Evolutionary conservation across 1,284 basidiomycete genomes (phyloP).

Genomic region (Boletus semigastroideus): DNA sequence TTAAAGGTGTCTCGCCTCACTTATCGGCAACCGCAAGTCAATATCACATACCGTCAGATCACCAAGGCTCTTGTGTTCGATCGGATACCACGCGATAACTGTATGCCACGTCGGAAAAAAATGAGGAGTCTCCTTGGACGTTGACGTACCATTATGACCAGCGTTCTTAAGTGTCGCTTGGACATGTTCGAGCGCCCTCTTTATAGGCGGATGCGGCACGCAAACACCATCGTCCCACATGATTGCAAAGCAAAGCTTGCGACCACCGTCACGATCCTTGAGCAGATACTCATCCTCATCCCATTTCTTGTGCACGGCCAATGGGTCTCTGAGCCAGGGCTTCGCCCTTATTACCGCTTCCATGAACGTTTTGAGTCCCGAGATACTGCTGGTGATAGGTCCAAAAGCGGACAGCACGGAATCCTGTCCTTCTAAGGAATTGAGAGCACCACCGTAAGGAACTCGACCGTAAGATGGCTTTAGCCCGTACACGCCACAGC

Average conservation of each 20-base stretch:
- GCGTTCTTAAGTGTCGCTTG: constrained; percentile 59
- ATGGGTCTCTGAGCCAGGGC: constrained; percentile 72
- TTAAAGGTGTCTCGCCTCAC: constrained; percentile 14
- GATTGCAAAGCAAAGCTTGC: constrained; percentile 59
- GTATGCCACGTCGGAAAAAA: constrained; percentile 3
- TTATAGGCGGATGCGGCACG: constrained; percentile 71
- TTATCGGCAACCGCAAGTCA: not conserved
- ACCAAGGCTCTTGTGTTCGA: constrained; percentile 41
- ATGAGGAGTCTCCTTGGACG: not conserved
- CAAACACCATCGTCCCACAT: constrained; percentile 63
- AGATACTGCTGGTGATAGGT: constrained; percentile 60
- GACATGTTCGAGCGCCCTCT: constrained; percentile 58
- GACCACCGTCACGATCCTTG: constrained; percentile 56
- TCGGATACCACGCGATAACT: constrained; percentile 44
- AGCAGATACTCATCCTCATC: constrained; percentile 58
- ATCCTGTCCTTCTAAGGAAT: constrained; percentile 69
- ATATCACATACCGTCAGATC: constrained; percentile 35
- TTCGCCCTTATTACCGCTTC: constrained; percentile 54
- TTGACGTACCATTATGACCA: constrained; percentile 59
- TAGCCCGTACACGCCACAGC: constrained; percentile 68
- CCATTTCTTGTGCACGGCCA: constrained; percentile 65
- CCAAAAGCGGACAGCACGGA: constrained; percentile 72
- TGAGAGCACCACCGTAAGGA: constrained; percentile 64
- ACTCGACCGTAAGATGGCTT: constrained; percentile 71
- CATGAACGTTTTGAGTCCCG: constrained; percentile 62